These are phyloP conservation scores for Zygotorulaspora florentina DNA, from an alignment of 805 yeast species.

Conservation along the genomic window DNA sequence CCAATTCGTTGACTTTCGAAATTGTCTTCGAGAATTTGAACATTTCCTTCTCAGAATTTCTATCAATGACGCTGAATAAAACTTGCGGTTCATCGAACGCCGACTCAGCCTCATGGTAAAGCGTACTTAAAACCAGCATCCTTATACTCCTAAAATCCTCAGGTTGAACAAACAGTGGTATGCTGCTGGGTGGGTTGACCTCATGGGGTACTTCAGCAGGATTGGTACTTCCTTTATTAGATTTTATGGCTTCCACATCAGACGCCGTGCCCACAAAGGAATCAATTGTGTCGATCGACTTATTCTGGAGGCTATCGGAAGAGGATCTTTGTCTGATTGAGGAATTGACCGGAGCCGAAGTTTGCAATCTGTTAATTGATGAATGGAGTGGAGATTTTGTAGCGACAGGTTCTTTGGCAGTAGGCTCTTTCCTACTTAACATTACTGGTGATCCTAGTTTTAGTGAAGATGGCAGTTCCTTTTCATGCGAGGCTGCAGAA, in stretches of 20 bases:
- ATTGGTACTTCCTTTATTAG: conserved; percentile 11
- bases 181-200: conserved; percentile 31
- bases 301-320: conserved; percentile 7
- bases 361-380: conserved; percentile 1
- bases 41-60: conserved; percentile 57
- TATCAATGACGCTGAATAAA: conserved; percentile 60
- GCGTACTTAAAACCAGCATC: conserved; percentile 47
- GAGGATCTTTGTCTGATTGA: background rate
- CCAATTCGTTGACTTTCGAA: conserved; percentile 57
- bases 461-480: conserved; percentile 9
- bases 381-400: conserved; percentile 4
- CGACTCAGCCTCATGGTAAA: conserved; percentile 37
- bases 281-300: conserved; percentile 8
- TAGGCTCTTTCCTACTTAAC: conserved; percentile 13
- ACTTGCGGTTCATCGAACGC: conserved; percentile 56
- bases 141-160: conserved; percentile 50
- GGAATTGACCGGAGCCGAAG: background rate
- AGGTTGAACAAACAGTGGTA: conserved; percentile 54
- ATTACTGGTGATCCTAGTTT: conserved; percentile 25
- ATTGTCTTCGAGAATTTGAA: conserved; percentile 70
- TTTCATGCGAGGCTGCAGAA: conserved; percentile 6
- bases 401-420: conserved; percentile 1
- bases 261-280: conserved; percentile 3
- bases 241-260: conserved; percentile 6
- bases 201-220: conserved; percentile 12